phyloP scores from a whole-genome alignment of 2,329 filamentous ascomycete species.

The Alternaria metachromatica region DNA sequence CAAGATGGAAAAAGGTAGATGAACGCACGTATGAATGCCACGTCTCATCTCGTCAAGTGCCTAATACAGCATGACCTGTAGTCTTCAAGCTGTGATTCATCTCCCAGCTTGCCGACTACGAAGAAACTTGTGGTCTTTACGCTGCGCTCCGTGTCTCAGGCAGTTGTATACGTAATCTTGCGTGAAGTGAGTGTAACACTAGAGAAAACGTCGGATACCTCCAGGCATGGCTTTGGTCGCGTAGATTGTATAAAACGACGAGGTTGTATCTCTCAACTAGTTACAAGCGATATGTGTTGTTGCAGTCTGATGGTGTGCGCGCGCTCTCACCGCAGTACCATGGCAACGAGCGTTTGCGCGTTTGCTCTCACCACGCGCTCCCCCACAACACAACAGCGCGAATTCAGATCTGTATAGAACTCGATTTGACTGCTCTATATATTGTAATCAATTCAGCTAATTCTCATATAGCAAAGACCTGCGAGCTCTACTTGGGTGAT shows the following conservation, averaged over 20 bases:
- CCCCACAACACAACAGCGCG: background rate
- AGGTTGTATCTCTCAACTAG: no score
- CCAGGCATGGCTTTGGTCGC: background rate
- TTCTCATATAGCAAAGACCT: background rate
- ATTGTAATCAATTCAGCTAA: background rate
- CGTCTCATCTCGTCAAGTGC: no score
- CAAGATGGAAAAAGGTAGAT: no score
- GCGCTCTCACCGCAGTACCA: background rate
- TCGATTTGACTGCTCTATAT: background rate
- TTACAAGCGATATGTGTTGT: background rate
- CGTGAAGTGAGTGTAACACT: background rate
- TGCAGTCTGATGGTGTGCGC: background rate
- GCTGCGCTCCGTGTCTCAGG: no score
- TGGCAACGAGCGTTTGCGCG: background rate
- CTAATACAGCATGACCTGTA: no score
- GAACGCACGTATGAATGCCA: no score
- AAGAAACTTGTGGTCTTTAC: background rate
- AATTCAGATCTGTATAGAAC: background rate
- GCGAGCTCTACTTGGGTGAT: background rate
- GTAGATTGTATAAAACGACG: no score
- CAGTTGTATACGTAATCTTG: background rate
- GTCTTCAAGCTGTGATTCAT: no score
- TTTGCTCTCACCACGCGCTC: background rate
- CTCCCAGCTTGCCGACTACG: background rate
- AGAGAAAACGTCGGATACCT: background rate